Conservation (phyloP, 2,329 filamentous ascomycete genomes). For the Pestalotiopsis sp. region DNA sequence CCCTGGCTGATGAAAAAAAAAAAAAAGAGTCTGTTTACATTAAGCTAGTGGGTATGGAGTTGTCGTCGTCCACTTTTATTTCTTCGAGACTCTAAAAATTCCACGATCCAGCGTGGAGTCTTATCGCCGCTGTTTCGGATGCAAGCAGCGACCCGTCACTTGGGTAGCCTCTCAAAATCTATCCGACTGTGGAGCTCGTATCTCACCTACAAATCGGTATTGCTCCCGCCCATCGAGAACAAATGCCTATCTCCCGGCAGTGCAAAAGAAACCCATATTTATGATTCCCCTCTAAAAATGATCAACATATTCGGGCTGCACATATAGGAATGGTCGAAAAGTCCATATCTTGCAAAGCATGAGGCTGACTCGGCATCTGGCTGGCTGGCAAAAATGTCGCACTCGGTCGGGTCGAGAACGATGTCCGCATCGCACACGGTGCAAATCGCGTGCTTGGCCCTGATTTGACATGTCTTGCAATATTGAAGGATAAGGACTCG, state of each 20-base stretch:
- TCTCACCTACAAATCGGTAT: not conserved
- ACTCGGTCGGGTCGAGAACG: not conserved
- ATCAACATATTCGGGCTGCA: not conserved
- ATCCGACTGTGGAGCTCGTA: not conserved
- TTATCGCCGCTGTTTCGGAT: conserved; percentile 3
- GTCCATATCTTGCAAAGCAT: not conserved
- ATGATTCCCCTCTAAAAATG: not conserved
- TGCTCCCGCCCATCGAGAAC: not conserved
- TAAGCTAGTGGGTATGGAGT: not conserved
- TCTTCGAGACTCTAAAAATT: not conserved
- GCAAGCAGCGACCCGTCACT: not conserved
- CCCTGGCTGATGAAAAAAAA: not conserved
- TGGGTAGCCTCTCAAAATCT: not conserved
- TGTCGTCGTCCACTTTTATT: conserved; percentile 2
- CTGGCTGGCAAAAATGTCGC: not conserved
- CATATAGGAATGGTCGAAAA: not conserved
- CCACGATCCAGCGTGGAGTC: not conserved
- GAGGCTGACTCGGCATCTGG: not conserved
- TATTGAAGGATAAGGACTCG: not conserved
- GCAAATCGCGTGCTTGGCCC: not conserved
- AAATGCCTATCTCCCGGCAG: not conserved
- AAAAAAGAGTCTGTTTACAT: not conserved
- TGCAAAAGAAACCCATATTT: not conserved
- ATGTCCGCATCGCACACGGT: not conserved
- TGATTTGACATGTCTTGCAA: not conserved